These are phyloP conservation scores for Blastobotrys attinorum DNA, from an alignment of 805 yeast species.

Conservation along the genomic window DNA sequence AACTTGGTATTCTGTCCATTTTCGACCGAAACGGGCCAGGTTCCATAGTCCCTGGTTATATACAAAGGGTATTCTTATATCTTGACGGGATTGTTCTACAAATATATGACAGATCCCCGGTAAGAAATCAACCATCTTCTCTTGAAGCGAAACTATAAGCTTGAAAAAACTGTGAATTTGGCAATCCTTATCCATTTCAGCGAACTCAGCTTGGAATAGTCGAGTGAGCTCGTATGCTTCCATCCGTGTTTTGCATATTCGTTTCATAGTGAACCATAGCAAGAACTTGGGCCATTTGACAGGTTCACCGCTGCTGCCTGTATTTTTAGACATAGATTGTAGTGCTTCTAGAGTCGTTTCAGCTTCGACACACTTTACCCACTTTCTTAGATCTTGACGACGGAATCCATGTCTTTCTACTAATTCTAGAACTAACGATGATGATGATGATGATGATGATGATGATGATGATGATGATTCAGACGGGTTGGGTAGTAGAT, in stretches of 20 bases:
- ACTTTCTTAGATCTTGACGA: conserved; percentile 6
- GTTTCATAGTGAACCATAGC: conserved; percentile 19
- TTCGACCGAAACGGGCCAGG: conserved; percentile 22
- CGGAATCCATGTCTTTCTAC: conserved; percentile 13
- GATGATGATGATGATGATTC: too few relatives aligned
- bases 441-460: too few relatives aligned
- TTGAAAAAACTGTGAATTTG: conserved; percentile 18
- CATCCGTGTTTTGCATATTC: conserved; percentile 16
- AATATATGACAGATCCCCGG: conserved; percentile 23
- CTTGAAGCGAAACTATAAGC: conserved; percentile 17
- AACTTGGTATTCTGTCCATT: conserved; percentile 16
- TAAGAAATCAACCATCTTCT: conserved; percentile 17
- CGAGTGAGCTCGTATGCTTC: conserved; percentile 21
- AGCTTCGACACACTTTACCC: conserved; percentile 17
- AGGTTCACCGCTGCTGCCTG: conserved; percentile 13
- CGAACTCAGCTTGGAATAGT: conserved; percentile 14
- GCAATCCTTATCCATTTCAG: conserved; percentile 5
- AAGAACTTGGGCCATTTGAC: conserved; percentile 27
- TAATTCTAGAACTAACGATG: neutral
- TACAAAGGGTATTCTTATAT: conserved; percentile 2
- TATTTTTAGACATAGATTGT: neutral
- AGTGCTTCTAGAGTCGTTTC: conserved; percentile 13
- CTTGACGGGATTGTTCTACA: conserved; percentile 8
- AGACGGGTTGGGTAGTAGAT: too few relatives aligned
- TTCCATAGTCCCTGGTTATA: conserved; percentile 26